Base-by-base conservation (phyloP, 2,329 filamentous ascomycete species). In the Claviceps sp. region DNA sequence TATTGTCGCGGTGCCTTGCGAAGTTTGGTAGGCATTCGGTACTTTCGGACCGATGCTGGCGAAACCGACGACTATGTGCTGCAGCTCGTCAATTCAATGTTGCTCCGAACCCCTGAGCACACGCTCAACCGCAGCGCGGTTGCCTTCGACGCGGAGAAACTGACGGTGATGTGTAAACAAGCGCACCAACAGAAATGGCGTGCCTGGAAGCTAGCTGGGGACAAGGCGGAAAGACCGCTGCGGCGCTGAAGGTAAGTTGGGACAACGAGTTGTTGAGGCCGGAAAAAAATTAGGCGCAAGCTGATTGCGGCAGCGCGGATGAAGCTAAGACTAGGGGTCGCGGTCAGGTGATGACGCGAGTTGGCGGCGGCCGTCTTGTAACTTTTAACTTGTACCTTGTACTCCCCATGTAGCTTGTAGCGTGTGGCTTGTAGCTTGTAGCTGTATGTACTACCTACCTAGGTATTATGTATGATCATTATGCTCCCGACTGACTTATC, bases 261-360 rank as follows among this genome's bases (percentile, higher is more conserved):
- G 30, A 18, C 8, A 41, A 30, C 22, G 44, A n/a, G 44, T 36
- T 30, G 16, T 5, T 34, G 16, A 9, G 43, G n/a, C 22, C 38
- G 3, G 13, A 42, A 34, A 40, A 52, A 48, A 48, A 47, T 48
- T 20, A 45, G 18, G 44, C n/a, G 47, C 22, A 37, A 50, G 7
- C 22, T 16, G n/a, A 47, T n/a, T 34, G 44, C 26, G 26, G 45
- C 45, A 26, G 24, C 26, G 47, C 26, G 47, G 42, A 36, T 20
- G 38, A 47, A 20, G 43, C 48, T 45, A 7, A 24, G 30, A 30
- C 37, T 37, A 40, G 26, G 52, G 49, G 49, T 52, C 47, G 47
- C 50, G 36, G 48, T 54, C 53, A 54, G 53, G 53, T 54, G 53
- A 54, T 52, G 48, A 52, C 42, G 42, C 22, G 20, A 41, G 16